These are phyloP conservation scores for Tylopilus rubrobrunneus DNA, from an alignment of 768 basidiomycete species.

Conservation along the genomic window DNA sequence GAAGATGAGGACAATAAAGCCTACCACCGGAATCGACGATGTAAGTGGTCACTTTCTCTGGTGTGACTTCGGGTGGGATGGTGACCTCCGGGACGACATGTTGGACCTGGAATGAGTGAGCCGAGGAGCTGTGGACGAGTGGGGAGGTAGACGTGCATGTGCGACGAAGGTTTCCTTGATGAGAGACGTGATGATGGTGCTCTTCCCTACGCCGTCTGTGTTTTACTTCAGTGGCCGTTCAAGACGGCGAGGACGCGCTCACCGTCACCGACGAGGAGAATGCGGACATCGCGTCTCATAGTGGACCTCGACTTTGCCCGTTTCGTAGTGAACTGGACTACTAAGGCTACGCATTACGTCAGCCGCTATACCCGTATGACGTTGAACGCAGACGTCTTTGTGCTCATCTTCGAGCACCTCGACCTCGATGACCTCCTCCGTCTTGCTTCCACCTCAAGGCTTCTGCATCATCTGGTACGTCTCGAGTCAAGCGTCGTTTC, in stretches of 20 bases:
- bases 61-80: conserved; percentile 95
- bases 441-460: conserved; percentile 29
- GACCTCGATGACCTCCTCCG: conserved; percentile 38
- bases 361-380: conserved; percentile 12
- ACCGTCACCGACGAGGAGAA: conserved; percentile 94
- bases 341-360: conserved; percentile 13
- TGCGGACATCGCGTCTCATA: conserved; percentile 92
- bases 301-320: conserved; percentile 15
- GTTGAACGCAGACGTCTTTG: conserved; percentile 54
- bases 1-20: conserved; percentile 23
- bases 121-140: not conserved
- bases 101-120: conserved; percentile 62
- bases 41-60: conserved; percentile 96
- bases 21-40: conserved; percentile 96
- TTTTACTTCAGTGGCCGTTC: not conserved
- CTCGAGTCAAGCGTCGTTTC: not conserved
- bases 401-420: conserved; percentile 48
- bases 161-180: conserved; percentile 94
- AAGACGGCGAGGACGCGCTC: conserved; percentile 25
- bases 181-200: conserved; percentile 92
- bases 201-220: conserved; percentile 95
- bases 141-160: conserved; percentile 51
- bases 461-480: conserved; percentile 39
- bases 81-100: conserved; percentile 96
- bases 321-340: not conserved